Base-by-base conservation (phyloP, 2,329 filamentous ascomycete genomes). In the Fusarium sp. region DNA sequence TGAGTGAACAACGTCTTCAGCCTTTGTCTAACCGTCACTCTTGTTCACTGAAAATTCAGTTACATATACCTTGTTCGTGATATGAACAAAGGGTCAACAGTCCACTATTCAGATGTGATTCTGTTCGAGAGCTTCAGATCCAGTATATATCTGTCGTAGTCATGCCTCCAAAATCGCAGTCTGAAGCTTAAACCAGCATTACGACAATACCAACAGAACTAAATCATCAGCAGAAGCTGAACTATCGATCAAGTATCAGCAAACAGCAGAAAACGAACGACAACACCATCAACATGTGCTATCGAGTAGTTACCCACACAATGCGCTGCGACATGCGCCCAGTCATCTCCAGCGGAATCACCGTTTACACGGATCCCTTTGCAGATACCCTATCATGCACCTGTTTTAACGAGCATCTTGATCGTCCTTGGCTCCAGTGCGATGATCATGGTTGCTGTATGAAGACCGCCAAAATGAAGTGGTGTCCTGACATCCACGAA, bases 291-390 rank as follows among this genome's bases (percentile, higher is more conserved):
- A 55, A 14, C 27, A 77, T 76, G 75, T 77, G 75, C 40, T 75
- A 74, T 40, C 68, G 62, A n/a, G 62, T 73, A 22, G 27, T 72
- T 50, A 74, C 68, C 6, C 78, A 79, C 61, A 75, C 63, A 5
- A 65, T 79, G 49, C 47, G 58, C 15, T 79, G 78, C 72, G 77
- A 79, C 53, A 54, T 68, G 34, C 73, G 78, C 8, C 76, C 77
- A 8, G 18, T 76, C 53, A 59, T 79, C 16, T 76, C 71, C 2
- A 70, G 75, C 40, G 75, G 73, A 18, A 12, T n/a, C 1, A 53
- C 53, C n/a, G 10, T 51, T n/a, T 71, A 73, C 38, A 50, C 77
- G 18, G 69, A 78, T 46, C 61, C 75, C 11, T 77, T 79, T 59
- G 53, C 65, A 1, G 10, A 46, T 3, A 72, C 77, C 1, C 10